phyloP scores from a whole-genome alignment of 345 rosid species.

The Citrus hindsii region DNA sequence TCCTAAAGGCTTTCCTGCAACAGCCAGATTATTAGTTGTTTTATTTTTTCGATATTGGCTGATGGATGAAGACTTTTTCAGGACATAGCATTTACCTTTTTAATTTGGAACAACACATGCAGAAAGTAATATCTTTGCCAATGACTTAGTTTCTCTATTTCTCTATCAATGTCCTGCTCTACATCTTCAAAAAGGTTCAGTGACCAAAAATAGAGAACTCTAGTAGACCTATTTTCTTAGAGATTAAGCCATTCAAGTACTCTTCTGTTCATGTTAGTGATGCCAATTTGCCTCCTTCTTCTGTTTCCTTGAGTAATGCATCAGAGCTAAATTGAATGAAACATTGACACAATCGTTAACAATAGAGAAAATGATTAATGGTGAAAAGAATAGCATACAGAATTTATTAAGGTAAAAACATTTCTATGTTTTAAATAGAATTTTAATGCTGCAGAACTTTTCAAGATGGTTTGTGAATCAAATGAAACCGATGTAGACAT shows the following conservation, averaged over 20 bases:
- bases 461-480: slow-evolving; percentile 92
- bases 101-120: not conserved
- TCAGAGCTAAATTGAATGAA: not conserved
- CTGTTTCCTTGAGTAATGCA: not conserved
- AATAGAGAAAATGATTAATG: not conserved
- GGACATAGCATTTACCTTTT: not conserved
- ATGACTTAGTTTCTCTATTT: not conserved
- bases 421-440: slow-evolving; percentile 12
- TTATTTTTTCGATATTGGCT: not conserved
- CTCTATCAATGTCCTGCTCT: not conserved
- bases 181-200: no score
- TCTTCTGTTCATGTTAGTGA: not conserved
- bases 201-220: not conserved
- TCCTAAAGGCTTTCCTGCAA: not conserved
- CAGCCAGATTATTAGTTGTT: not conserved
- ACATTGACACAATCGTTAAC: not conserved
- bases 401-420: not conserved
- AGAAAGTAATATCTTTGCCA: not conserved
- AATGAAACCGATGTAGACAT: slow-evolving; percentile 67
- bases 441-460: slow-evolving; percentile 61
- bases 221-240: not conserved
- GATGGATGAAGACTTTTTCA: not conserved
- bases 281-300: not conserved
- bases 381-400: not conserved
- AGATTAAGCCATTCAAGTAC: not conserved